Evolutionary conservation across 2,329 filamentous ascomycete species (phyloP).

Genomic region (Clarireedia paspali): DNA sequence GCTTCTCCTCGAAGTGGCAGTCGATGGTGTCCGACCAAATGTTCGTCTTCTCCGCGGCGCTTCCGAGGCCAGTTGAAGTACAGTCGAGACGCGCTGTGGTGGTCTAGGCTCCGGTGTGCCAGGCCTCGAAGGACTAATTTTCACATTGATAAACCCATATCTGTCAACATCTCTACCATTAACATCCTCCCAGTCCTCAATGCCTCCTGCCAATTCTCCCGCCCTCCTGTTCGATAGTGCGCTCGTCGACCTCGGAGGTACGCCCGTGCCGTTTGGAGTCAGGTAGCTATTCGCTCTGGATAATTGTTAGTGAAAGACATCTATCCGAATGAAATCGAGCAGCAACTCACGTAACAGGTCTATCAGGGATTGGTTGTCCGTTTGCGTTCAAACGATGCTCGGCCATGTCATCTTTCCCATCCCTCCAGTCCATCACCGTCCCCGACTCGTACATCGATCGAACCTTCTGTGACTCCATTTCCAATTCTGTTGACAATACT

Average conservation of each 20-base stretch:
- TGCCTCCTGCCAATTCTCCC: constrained; percentile 47
- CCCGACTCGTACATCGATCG: constrained; percentile 30
- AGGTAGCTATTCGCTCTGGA: constrained; percentile 14
- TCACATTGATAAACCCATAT: constrained; percentile 57
- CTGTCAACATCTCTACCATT: constrained; percentile 55
- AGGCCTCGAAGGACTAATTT: constrained; percentile 32
- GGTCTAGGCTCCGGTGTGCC: constrained; percentile 30
- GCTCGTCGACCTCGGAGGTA: constrained; percentile 18
- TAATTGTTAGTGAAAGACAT: constrained; percentile 13
- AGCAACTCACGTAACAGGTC: constrained; percentile 10
- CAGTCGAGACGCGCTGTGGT: constrained; percentile 27
- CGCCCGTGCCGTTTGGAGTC: constrained; percentile 9
- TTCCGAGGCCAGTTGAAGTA: constrained; percentile 26
- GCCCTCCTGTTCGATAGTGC: constrained; percentile 20
- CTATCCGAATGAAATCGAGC: not conserved
- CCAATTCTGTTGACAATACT: constrained; percentile 25
- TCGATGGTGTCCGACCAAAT: constrained; percentile 25
- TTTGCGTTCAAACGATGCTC: constrained; percentile 3
- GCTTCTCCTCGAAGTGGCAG: constrained; percentile 13
- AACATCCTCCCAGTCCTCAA: constrained; percentile 62
- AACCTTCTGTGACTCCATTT: constrained; percentile 30
- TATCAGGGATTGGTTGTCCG: constrained; percentile 9
- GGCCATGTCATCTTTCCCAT: constrained; percentile 14
- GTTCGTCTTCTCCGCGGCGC: constrained; percentile 24
- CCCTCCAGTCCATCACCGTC: constrained; percentile 21